phyloP scores from a whole-genome alignment of 345 rosid species.

The Camelina laxa region DNA sequence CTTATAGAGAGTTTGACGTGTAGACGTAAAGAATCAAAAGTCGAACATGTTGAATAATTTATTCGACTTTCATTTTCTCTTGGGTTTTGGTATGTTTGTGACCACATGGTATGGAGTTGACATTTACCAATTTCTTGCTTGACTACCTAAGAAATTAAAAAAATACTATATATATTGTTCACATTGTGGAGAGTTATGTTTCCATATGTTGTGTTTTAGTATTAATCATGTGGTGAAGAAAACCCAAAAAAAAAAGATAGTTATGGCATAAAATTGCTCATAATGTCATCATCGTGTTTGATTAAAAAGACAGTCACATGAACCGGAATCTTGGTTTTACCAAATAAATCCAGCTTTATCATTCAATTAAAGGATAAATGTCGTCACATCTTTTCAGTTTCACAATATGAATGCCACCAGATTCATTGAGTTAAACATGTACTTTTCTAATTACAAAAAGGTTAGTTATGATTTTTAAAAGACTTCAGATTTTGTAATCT shows the following conservation, averaged over 20 bases:
- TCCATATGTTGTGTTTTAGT: not conserved
- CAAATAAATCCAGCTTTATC: conserved; percentile 6
- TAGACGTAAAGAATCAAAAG: conserved; percentile 22
- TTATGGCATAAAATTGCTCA: not conserved
- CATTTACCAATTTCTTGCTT: conserved; percentile 24
- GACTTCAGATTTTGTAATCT: not conserved
- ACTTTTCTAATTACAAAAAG: not conserved
- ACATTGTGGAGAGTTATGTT: not conserved
- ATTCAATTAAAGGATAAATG: conserved; percentile 24
- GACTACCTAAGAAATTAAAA: not conserved
- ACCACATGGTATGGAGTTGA: conserved; percentile 32
- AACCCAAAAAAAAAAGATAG: not conserved
- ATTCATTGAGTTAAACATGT: conserved; percentile 14
- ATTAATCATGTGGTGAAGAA: not conserved
- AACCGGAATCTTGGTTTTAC: conserved; percentile 12
- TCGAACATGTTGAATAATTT: conserved; percentile 2
- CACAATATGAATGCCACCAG: conserved; percentile 26
- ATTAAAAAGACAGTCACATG: conserved; percentile 16
- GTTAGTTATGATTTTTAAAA: not conserved
- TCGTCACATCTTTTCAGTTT: conserved; percentile 19
- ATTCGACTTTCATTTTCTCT: conserved; percentile 1
- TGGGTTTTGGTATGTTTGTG: conserved; percentile 21
- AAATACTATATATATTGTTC: not conserved
- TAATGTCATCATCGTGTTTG: conserved; percentile 19
- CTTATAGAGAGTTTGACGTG: conserved; percentile 1